Conservation (phyloP, 2,329 filamentous ascomycete genomes). For the Chrysosporium keratinophilum region DNA sequence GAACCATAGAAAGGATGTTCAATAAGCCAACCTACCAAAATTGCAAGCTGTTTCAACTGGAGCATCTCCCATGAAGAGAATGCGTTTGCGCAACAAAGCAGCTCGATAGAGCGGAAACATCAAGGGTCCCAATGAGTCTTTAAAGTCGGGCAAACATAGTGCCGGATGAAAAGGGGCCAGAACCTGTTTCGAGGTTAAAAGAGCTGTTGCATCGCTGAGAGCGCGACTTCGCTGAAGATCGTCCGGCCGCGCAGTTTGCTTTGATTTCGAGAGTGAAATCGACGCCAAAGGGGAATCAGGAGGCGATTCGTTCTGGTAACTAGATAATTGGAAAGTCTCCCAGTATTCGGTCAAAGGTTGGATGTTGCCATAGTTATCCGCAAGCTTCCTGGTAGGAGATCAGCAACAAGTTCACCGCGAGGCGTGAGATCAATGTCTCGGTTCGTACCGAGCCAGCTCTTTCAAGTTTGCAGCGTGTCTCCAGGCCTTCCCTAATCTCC, state of each 20-base stretch:
- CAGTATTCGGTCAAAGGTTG: constrained; percentile 68
- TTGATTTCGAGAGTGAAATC: constrained; percentile 40
- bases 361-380: constrained; percentile 53
- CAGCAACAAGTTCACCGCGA: background rate
- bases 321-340: constrained; percentile 41
- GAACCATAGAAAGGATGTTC: background rate
- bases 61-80: constrained; percentile 74
- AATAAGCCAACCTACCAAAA: constrained; percentile 54
- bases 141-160: constrained; percentile 63
- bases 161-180: constrained; percentile 76
- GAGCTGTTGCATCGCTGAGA: constrained; percentile 35
- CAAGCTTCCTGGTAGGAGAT: constrained; percentile 40
- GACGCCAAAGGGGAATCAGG: constrained; percentile 45
- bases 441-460: constrained; percentile 56
- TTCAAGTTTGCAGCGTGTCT: constrained; percentile 68
- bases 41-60: constrained; percentile 80
- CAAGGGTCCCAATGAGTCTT: constrained; percentile 79
- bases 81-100: constrained; percentile 73
- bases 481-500: constrained; percentile 80
- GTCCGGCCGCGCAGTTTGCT: constrained; percentile 43
- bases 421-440: background rate
- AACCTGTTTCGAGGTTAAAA: constrained; percentile 42
- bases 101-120: constrained; percentile 86
- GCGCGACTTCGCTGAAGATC: constrained; percentile 28
- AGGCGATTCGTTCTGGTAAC: constrained; percentile 29